These are phyloP conservation scores for Mucor racemosus DNA, from an alignment of 371 early-diverging fungal species.

Conservation along the genomic window DNA sequence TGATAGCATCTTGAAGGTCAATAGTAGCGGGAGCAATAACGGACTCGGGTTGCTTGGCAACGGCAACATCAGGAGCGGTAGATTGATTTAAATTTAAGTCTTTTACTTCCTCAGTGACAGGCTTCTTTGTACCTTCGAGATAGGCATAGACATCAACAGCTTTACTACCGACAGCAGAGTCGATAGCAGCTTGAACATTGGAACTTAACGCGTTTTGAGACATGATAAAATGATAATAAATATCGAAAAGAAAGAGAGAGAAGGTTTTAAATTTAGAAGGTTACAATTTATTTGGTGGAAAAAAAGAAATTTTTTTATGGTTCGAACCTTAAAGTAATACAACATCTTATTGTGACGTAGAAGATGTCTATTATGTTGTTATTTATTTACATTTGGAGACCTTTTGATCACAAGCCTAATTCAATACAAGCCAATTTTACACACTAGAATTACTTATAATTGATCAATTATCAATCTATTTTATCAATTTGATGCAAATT, in stretches of 20 bases:
- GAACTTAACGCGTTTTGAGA: constrained; percentile 24
- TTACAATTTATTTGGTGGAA: too few species aligned
- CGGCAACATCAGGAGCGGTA: neutral
- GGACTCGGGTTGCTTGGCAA: neutral
- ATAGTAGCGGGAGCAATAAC: constrained; percentile 9
- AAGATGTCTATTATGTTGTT: neutral
- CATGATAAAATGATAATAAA: constrained; percentile 15
- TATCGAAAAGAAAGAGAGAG: constrained; percentile 11
- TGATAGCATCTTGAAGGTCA: constrained; percentile 21
- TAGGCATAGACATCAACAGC: constrained; percentile 32
- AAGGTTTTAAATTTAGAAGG: constrained; percentile 2
- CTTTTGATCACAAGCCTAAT: constrained; percentile 1
- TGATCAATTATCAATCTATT: neutral
- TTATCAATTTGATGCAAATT: neutral
- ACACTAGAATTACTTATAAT: neutral
- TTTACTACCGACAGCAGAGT: constrained; percentile 30
- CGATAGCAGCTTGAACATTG: constrained; percentile 36
- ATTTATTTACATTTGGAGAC: neutral
- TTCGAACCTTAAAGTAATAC: neutral
- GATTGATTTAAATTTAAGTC: neutral
- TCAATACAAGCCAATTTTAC: neutral
- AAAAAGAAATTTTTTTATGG: constrained; percentile 13
- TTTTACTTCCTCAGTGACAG: constrained; percentile 10
- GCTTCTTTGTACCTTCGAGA: constrained; percentile 21
- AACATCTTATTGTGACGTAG: constrained; percentile 14